These are phyloP conservation scores for Paracoccidioides brasiliensis DNA, from an alignment of 2,329 filamentous ascomycete species.

Conservation along the genomic window DNA sequence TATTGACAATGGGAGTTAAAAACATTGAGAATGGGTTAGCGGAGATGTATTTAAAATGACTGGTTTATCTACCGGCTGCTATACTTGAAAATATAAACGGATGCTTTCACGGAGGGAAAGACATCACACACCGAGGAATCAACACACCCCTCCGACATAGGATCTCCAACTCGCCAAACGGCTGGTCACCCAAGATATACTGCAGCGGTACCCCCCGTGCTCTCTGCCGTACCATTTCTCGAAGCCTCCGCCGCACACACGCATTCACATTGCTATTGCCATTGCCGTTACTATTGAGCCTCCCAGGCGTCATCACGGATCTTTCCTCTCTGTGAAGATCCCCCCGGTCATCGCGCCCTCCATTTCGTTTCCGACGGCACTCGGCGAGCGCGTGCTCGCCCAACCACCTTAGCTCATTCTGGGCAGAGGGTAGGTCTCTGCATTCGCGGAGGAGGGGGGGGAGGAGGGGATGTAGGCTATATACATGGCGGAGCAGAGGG, in stretches of 20 bases:
- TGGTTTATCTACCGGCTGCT: not conserved
- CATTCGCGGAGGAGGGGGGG: constrained; percentile 32
- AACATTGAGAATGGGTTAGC: not conserved
- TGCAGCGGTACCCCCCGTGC: constrained; percentile 65
- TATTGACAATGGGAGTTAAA: too few species aligned
- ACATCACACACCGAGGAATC: constrained; percentile 51
- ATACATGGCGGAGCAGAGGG: constrained; percentile 25
- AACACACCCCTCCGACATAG: constrained; percentile 63
- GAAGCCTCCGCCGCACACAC: constrained; percentile 22
- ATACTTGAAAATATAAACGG: not conserved
- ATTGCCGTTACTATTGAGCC: not conserved
- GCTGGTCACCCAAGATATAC: constrained; percentile 78
- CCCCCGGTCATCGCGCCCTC: not conserved
- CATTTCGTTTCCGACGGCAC: constrained; percentile 3
- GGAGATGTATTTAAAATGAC: not conserved
- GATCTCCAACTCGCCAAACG: constrained; percentile 74
- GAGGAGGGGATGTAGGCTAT: constrained; percentile 24
- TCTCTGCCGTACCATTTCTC: constrained; percentile 29
- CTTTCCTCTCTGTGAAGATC: not conserved
- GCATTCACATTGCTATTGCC: not conserved
- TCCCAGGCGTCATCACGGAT: not conserved
- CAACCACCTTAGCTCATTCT: constrained; percentile 37
- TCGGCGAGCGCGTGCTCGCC: constrained; percentile 23
- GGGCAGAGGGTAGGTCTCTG: constrained; percentile 31
- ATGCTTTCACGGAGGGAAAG: not conserved